phyloP scores from a whole-genome alignment of 2,329 filamentous ascomycete species.

The Sclerotinia minor region DNA sequence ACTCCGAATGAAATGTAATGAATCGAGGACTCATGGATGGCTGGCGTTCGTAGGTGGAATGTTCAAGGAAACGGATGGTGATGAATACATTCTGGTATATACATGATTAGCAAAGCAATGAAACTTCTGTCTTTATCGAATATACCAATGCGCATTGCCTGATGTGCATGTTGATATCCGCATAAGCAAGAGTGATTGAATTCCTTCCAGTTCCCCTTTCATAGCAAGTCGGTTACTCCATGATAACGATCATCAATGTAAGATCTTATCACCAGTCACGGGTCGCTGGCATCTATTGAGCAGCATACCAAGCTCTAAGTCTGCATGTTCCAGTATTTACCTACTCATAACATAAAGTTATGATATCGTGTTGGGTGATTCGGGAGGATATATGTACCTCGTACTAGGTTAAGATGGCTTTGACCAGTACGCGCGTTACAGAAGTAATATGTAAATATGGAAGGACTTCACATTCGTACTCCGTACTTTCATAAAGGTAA shows the following conservation, averaged over 20 bases:
- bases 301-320: not conserved
- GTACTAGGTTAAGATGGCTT: not conserved
- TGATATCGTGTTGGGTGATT: not conserved
- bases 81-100: not conserved
- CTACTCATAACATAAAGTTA: not conserved
- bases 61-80: not conserved
- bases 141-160: not conserved
- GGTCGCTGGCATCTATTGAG: not conserved
- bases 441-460: not conserved
- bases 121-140: conserved; percentile 6
- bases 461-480: conserved; percentile 13
- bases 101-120: conserved; percentile 18
- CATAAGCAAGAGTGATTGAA: not conserved
- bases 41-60: conserved; percentile 12
- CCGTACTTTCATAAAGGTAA: not conserved
- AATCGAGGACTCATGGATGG: conserved; percentile 7
- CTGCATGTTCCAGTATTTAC: not conserved
- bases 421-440: conserved; percentile 1
- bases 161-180: not conserved
- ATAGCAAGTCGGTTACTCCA: not conserved
- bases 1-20: conserved; percentile 5
- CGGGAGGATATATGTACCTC: not conserved
- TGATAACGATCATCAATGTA: not conserved
- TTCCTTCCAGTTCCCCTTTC: not conserved
- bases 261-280: not conserved